phyloP scores from a whole-genome alignment of 441 rosid species.

The Isatis lusitanica region DNA sequence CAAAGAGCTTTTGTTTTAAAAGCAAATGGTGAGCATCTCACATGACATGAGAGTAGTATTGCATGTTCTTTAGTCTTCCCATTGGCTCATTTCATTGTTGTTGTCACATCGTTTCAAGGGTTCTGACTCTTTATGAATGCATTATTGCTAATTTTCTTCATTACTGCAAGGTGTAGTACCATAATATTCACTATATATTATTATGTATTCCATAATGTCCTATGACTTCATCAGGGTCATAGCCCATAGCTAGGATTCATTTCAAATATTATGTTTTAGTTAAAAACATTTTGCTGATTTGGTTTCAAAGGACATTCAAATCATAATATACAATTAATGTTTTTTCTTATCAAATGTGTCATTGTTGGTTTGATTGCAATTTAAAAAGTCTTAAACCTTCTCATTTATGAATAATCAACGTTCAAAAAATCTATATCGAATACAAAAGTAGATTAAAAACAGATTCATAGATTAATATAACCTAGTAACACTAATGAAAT shows the following conservation, averaged over 20 bases:
- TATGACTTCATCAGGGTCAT: background rate
- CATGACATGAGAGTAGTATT: constrained; percentile 3
- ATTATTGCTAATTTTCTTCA: background rate
- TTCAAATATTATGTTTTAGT: background rate
- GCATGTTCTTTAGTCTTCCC: constrained; percentile 11
- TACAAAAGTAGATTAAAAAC: no score
- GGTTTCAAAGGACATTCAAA: no score
- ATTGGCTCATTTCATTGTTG: background rate
- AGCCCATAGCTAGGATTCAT: background rate
- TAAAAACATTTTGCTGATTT: background rate
- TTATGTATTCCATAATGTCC: background rate
- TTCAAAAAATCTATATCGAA: no score
- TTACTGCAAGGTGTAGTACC: background rate
- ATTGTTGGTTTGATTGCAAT: no score
- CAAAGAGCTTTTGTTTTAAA: background rate
- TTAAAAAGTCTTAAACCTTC: no score
- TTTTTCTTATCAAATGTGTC: no score
- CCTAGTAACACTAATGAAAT: no score
- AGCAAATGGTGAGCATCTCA: background rate
- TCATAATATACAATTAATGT: no score
- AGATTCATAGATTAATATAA: no score
- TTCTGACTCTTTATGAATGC: background rate
- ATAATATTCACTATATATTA: background rate
- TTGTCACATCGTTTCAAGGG: constrained; percentile 1
- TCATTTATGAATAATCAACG: no score